These are phyloP conservation scores for Chrysanthemum seticuspe DNA, from an alignment of 129 eudicot genomes.

Conservation along the genomic window DNA sequence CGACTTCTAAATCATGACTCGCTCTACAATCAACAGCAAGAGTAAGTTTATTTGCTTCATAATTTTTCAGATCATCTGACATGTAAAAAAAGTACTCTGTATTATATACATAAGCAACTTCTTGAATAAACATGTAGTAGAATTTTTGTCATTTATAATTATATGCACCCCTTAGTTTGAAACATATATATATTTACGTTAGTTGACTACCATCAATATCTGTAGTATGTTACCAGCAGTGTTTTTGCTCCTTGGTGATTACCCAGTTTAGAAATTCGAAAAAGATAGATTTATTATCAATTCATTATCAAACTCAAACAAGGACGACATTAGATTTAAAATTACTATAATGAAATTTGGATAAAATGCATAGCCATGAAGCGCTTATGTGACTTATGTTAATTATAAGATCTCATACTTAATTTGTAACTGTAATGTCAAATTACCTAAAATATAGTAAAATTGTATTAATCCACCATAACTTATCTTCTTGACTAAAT, in stretches of 20 bases:
- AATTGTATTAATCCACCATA: neutral
- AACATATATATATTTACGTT: neutral
- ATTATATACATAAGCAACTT: too few species aligned
- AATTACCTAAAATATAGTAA: neutral
- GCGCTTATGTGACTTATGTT: neutral
- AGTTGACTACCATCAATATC: neutral
- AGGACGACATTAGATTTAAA: neutral
- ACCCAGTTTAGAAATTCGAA: too few species aligned
- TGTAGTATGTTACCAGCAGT: neutral
- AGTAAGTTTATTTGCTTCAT: conserved; percentile 39
- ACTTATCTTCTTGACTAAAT: neutral
- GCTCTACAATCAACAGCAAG: conserved; percentile 70
- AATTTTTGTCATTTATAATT: too few species aligned
- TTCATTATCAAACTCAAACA: neutral
- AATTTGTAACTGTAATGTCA: neutral
- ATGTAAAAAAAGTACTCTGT: too few species aligned
- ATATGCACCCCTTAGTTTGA: neutral
- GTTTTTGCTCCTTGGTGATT: too few species aligned
- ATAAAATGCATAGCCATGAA: too few species aligned
- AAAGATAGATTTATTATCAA: neutral
- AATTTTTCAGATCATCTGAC: neutral
- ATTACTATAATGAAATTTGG: neutral
- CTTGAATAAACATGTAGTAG: too few species aligned
- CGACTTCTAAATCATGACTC: conserved; percentile 71
- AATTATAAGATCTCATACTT: neutral